Evolutionary conservation across 352 stramenopile species (phyloP), one percentile per base, ranked within the genome.

Genomic region (Globisporangium irregulare): DNA sequence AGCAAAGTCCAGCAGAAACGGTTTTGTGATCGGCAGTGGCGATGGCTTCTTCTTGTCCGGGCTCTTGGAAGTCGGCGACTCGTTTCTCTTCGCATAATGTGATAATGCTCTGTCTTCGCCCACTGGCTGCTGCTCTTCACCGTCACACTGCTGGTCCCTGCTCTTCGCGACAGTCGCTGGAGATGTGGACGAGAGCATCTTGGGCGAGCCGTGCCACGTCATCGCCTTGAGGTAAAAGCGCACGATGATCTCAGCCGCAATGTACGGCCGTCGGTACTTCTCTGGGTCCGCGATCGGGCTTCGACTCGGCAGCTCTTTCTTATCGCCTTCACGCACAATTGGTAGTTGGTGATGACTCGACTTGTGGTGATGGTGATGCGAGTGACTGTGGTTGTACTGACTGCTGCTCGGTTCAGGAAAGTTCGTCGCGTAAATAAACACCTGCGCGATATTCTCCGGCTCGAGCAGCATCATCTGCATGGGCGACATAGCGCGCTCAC

Each of bases 191-290:
- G 58, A 38, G 0, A 66, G 38, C 3, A 69, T 25, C 55, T 83
- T 90, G 0, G 85, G 85, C 8, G 74, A 64, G 48, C 85, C 86
- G 18, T 90, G 84, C 86, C 86, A 93, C 18, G 77, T 76, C 67
- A 93, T 80, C 4, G 71, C 80, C 65, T 93, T 91, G 2, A 91
- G 69, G 57, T 93, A 93, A 71, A 92, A 92, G 38, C 76, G 66
- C 54, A 89, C 48, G 22, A 92, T 90, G 69, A 93, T 91, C 72
- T 91, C 79, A 22, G 81, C 91, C 15, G 86, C 83, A 29, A 93
- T 75, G 29, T 81, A 80, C 29, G 80, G 67, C 4, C 77, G 81
- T 12, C 79, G 77, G 61, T 93, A 90, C 51, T 74, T 76, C n/a
- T 89, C 77, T 1, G 77, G 73, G n/a, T 78, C 70, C 9, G 24